Base-by-base conservation (phyloP, 345 rosid genomes). In the Noccaea bulbosa region DNA sequence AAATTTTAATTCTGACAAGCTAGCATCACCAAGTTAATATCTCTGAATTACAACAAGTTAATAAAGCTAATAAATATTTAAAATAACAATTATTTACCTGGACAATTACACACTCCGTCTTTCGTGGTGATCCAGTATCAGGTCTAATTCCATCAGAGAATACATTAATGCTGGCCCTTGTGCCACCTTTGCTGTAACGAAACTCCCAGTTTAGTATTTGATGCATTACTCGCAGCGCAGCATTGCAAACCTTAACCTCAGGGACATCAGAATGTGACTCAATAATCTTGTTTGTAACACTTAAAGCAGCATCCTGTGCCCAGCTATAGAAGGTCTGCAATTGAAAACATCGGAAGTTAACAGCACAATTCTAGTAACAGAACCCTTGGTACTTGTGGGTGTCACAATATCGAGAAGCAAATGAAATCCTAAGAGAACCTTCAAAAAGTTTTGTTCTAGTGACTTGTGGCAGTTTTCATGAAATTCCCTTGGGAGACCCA, bases 401-500 rank as follows among this genome's bases (percentile, higher is more conserved):
- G 65, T 16, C 41, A 65, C 62, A 66, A 71, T 67, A 15, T 44
- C 34, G 46, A 71, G 34, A 65, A 62, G 66, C 35, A 80, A 78
- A 72, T 59, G 47, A 10, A 69, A 38, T 20, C 62, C 41, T 41
- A 69, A 34, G 14, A 70, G 47, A 64, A 89, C 99, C 99, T 91
- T 94, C 75, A 94, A 73, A 78, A 83, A 84, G 55, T 87, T 85
- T 66, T 81, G 84, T 82, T 94, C 96, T 16, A 94, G 69, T 47
- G 90, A 91, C 83, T 54, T 87, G 53, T 73, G 89, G 76, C 99
- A 94, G 57, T 78, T 93, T 79, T 94, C 96, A 76, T 91, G 98
- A 81, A 87, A 91, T 80, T 94, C 99, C 83, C 87, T 83, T 4
- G 99, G 96, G 71, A 94, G 95, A 81, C 99, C 91, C 95, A 94